phyloP scores from a whole-genome alignment of 2,329 filamentous ascomycete species.

The Fusarium poae region DNA sequence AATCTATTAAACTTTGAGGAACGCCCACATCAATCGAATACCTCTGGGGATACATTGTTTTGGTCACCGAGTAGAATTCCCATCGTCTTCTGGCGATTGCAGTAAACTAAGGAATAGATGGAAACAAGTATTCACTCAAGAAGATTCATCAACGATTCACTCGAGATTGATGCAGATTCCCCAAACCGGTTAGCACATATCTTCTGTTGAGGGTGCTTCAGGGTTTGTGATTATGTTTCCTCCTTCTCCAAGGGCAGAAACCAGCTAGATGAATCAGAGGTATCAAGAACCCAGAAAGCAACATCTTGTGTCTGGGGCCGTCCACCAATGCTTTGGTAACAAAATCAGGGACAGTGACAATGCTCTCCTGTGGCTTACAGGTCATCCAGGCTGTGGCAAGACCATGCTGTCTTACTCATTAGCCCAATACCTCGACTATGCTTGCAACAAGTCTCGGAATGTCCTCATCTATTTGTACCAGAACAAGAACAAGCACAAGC shows the following conservation, averaged over 20 bases:
- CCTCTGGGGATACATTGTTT: too few relatives aligned
- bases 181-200: not conserved
- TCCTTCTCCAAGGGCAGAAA: not conserved
- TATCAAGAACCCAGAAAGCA: not conserved
- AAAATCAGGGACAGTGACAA: too few relatives aligned
- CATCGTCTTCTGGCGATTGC: not conserved
- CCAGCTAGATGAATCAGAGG: not conserved
- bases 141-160: not conserved
- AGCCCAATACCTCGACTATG: not conserved
- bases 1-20: too few relatives aligned
- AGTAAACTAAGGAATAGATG: not conserved
- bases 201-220: not conserved
- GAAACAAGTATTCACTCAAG: not conserved
- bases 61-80: too few relatives aligned
- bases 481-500: not conserved
- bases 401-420: not conserved
- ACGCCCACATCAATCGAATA: too few relatives aligned
- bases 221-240: not conserved
- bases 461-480: not conserved
- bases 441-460: not conserved
- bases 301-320: not conserved
- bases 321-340: too few relatives aligned
- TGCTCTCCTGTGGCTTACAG: not conserved
- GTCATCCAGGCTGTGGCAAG: not conserved
- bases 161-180: rapidly evolving